Evolutionary conservation across 169 alveolate species (phyloP), one percentile per base, ranked within the genome.

Genomic region (Cryptosporidium parvum): DNA sequence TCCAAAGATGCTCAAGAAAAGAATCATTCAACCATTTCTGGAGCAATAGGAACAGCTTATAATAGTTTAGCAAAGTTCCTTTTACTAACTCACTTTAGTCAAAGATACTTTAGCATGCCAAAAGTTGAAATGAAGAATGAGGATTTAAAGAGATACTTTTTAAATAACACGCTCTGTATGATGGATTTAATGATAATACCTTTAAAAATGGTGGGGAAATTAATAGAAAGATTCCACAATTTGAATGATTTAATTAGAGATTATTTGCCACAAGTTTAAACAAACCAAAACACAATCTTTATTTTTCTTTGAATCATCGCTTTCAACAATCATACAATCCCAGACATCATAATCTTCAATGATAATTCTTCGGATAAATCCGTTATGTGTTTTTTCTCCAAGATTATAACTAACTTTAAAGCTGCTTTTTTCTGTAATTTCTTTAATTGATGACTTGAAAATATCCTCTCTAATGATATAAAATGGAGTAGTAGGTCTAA

Each of bases 41-140:
- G 94, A 72, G 97, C 98, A 31, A 85, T 95, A 56, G 65, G 91
- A 52, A 73, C 94, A 9, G 95, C 95, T 70, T 87, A 67, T 72
- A 86, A 62, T 44, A 92, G 93, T 75, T 48, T 85, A 33, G 93
- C 96, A 56, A 89, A 87, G 89, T 87, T 70, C 59, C 86, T 95
- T 45, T 89, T 96, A 33, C 84, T 96, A 44, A 96, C 98, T 10
- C 98, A 96, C 92, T 96, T 96, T 92, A 95, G 97, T 84, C 98
- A 96, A 70, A 91, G 98, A 48, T 96, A 95, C 84, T 53, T 42
- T 21, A 65, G 73, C 14, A 62, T 42, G 31, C 97, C 96, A 65
- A 94, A 87, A 86, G 96, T 95, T 29, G 84, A 70, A 44, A 23
- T 70, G 12, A 23, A n/a, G 10, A 52, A 44, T 10, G 23, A 42